Evolutionary conservation across 306 rosid genomes (phyloP).

Genomic region (Aeschynomene evenia): DNA sequence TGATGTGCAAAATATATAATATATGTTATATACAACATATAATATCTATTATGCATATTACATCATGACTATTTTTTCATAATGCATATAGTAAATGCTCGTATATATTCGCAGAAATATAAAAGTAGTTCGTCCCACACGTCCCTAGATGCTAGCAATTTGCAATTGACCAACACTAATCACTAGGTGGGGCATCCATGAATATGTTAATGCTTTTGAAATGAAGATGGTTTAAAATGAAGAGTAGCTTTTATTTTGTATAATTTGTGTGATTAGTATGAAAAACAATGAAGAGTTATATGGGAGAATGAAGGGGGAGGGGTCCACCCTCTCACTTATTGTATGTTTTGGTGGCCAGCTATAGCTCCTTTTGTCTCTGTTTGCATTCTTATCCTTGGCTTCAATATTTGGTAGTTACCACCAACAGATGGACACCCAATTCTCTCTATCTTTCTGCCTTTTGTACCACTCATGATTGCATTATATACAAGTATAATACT

Average conservation of each 20-base stretch:
- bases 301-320: neutral
- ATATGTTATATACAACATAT: too few relatives aligned
- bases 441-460: conserved; percentile 12
- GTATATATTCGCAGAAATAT: too few relatives aligned
- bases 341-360: conserved; percentile 35
- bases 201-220: conserved; percentile 12
- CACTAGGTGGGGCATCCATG: conserved; percentile 20
- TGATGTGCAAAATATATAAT: too few relatives aligned
- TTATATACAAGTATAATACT: neutral
- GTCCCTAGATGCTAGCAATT: neutral
- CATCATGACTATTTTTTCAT: too few relatives aligned
- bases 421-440: neutral
- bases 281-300: conserved; percentile 18
- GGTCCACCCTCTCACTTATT: conserved; percentile 30
- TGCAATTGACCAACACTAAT: neutral
- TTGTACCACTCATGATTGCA: conserved; percentile 19
- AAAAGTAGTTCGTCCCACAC: too few relatives aligned
- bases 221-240: neutral
- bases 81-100: too few relatives aligned
- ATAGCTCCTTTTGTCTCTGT: conserved; percentile 41
- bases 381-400: conserved; percentile 29
- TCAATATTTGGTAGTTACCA: conserved; percentile 29
- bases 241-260: conserved; percentile 21
- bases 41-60: too few relatives aligned
- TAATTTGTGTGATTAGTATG: conserved; percentile 25